A percentile compares a stretch with the other conserved stretches of the same genome.
phyloP scores from a whole-genome alignment of 108 stramenopile genomes.

The Thalassiosira profunda region DNA sequence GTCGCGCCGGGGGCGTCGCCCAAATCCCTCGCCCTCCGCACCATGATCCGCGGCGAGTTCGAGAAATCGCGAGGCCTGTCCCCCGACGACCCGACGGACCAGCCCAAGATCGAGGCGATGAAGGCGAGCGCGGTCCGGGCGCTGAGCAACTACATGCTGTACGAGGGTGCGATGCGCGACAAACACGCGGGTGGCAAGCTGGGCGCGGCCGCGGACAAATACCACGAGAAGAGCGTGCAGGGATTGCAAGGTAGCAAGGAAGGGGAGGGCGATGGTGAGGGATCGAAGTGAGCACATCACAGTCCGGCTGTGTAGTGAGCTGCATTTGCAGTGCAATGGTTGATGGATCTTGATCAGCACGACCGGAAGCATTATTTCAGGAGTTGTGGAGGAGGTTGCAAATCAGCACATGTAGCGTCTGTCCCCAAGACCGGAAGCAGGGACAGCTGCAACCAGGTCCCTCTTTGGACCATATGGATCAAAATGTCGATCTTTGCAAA shows the following conservation, averaged over 20 bases:
- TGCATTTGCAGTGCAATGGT: too few species aligned
- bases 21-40: conserved; percentile 75
- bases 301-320: too few species aligned
- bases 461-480: too few species aligned
- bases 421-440: too few species aligned
- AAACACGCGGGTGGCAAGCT: conserved; percentile 46
- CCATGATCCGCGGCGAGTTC: conserved; percentile 75
- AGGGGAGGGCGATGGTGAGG: not conserved
- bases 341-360: too few species aligned
- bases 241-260: conserved; percentile 10
- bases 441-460: too few species aligned
- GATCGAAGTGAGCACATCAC: not conserved
- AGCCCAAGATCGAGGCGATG: conserved; percentile 55
- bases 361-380: too few species aligned
- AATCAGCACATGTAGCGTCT: too few species aligned
- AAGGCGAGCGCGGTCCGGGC: conserved; percentile 87
- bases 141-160: conserved; percentile 88
- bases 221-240: conserved; percentile 43
- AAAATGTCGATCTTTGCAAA: too few species aligned
- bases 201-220: conserved; percentile 49
- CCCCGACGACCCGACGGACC: conserved; percentile 31
- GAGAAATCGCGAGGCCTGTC: conserved; percentile 45
- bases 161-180: conserved; percentile 80
- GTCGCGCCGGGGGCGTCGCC: conserved; percentile 80
- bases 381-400: too few species aligned